Base-by-base conservation (phyloP, 306 rosid genomes). In the Prunus mume region DNA sequence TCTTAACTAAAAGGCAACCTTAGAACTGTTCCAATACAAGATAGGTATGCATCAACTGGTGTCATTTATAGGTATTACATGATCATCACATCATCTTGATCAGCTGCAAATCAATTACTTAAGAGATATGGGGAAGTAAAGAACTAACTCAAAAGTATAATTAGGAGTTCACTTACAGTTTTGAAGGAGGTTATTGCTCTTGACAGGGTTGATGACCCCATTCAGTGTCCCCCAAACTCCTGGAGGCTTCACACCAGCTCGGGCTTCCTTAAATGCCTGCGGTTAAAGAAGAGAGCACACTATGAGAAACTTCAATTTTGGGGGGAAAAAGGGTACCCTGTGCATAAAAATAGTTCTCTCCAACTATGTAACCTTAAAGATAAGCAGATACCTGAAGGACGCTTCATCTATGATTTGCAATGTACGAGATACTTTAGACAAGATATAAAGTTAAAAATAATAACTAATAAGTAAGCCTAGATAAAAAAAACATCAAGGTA, bases 161-260 rank as follows among this genome's bases (percentile, higher is more conserved):
- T 69, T 45, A n/a, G 65, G 38, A 55, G 54, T 25, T 69, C 63
- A 73, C 90, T 77, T 78, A 95, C 97, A 63, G 71, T 77, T 87
- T 65, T 87, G 93, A 73, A 85, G 77, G 58, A 72, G 80, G 75
- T 54, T 86, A 52, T 89, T 60, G 65, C 85, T 81, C 68, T 81
- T 67, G 32, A 64, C 70, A 32, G 97, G 96, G 61, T 87, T 78
- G 62, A 84, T 81, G 75, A 83, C 92, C 79, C 80, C 96, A 79
- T 78, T 72, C 85, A 95, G 86, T 27, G 99, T 95, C 88, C 87
- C 91, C 90, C 85, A 83, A 41, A 95, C 90, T 65, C 97, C 99
- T 25, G 91, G 91, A 84, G 90, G 89, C 78, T 86, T 95, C 20
- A 61, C 76, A 63, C 86, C 90, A 60, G 76, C 72, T 78, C 85